phyloP scores from a whole-genome alignment of 805 yeast species.

The Wickerhamomyces sydowiorum region DNA sequence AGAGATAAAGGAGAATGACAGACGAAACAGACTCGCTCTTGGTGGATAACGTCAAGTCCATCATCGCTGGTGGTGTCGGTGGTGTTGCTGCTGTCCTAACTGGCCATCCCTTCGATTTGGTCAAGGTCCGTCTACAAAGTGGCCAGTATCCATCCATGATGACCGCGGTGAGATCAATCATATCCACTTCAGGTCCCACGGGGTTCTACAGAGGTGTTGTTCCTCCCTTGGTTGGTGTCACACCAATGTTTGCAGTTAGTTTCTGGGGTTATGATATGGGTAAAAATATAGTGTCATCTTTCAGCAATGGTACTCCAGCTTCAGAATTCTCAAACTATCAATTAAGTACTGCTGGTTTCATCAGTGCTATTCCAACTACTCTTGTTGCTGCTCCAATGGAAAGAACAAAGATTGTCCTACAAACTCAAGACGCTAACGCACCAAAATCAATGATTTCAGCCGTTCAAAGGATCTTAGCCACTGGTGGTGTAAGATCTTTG shows the following conservation, averaged over 20 bases:
- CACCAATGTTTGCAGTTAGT: conserved; percentile 97
- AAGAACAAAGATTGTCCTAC: conserved; percentile 90
- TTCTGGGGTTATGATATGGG: conserved; percentile 99
- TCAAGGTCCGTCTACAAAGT: conserved; percentile 89
- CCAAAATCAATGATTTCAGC: conserved; percentile 43
- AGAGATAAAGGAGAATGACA: conserved; percentile 7
- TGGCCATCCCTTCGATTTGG: conserved; percentile 94
- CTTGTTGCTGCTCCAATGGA: conserved; percentile 97
- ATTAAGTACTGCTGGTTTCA: conserved; percentile 87
- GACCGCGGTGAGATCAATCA: conserved; percentile 63
- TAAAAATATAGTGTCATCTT: conserved; percentile 57
- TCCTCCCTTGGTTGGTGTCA: conserved; percentile 93
- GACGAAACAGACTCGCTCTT: conserved; percentile 21
- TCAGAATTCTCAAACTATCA: conserved; percentile 55
- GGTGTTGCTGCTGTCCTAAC: conserved; percentile 93
- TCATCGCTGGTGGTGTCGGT: conserved; percentile 93
- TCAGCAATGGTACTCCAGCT: conserved; percentile 27
- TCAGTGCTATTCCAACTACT: conserved; percentile 93
- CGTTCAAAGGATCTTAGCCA: conserved; percentile 59
- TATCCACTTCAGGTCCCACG: conserved; percentile 64
- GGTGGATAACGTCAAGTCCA: conserved; percentile 78
- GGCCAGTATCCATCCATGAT: conserved; percentile 52
- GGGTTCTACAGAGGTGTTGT: conserved; percentile 93
- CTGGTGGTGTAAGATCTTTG: conserved; percentile 80
- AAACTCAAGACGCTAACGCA: conserved; percentile 49